Evolutionary conservation across 1,139 yeast genomes (phyloP).

Genomic region (Taphrina deformans): DNA sequence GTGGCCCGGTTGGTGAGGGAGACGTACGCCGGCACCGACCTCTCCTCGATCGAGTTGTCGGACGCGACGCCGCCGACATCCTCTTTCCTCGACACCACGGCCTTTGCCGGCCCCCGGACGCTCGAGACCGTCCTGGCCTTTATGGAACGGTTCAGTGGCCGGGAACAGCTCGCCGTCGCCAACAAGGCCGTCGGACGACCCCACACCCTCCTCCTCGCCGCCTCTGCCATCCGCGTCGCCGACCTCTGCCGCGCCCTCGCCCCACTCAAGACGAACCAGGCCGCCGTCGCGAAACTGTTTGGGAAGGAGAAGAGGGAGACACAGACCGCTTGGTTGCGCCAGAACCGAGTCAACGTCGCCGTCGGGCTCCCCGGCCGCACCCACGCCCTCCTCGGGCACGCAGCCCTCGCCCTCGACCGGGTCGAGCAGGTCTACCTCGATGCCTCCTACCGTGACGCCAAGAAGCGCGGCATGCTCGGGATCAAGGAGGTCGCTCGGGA

Average conservation of each 20-base stretch:
- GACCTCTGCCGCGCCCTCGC: slow-evolving; percentile 20
- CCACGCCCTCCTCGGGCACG: neutral
- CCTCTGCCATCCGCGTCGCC: slow-evolving; percentile 31
- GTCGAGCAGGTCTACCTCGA: slow-evolving; percentile 24
- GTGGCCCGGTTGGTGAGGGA: slow-evolving; percentile 7
- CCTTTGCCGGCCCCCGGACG: neutral
- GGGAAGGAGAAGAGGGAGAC: slow-evolving; percentile 18
- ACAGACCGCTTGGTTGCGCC: slow-evolving; percentile 4
- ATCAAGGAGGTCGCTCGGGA: slow-evolving; percentile 23
- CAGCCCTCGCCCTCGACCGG: slow-evolving; percentile 15
- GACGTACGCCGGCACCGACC: neutral
- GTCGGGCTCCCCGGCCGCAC: slow-evolving; percentile 28
- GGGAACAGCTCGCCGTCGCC: slow-evolving; percentile 3
- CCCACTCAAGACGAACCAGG: neutral
- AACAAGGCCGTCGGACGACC: slow-evolving; percentile 24
- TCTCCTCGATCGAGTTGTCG: slow-evolving; percentile 12
- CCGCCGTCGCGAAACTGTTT: slow-evolving; percentile 8
- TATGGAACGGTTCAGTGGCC: neutral
- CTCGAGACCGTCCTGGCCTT: neutral
- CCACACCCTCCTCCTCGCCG: slow-evolving; percentile 17
- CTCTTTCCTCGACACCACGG: slow-evolving; percentile 3
- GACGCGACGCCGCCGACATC: neutral
- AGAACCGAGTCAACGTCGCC: slow-evolving; percentile 15
- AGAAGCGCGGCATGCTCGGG: slow-evolving; percentile 12
- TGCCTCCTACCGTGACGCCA: slow-evolving; percentile 17